Evolutionary conservation across 2,329 filamentous ascomycete species (phyloP).

Genomic region (Phyllosticta paracitricarpa): DNA sequence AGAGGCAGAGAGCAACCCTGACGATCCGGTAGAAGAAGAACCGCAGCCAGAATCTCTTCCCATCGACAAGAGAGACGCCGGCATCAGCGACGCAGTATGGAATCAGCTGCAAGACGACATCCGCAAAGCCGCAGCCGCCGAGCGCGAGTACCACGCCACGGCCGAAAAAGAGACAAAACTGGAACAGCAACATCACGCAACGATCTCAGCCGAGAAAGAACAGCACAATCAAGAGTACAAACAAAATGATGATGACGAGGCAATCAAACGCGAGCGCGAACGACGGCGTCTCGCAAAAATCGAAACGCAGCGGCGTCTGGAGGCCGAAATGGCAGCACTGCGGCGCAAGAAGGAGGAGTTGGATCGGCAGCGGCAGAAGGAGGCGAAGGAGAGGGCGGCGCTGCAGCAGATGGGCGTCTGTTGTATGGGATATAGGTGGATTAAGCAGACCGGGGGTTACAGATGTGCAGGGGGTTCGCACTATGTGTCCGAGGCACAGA

Average conservation of each 20-base stretch:
- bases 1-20: conserved; percentile 3
- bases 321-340: conserved; percentile 30
- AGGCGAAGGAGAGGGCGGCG: conserved; percentile 33
- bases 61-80: background rate
- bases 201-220: no score
- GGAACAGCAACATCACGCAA: conserved; percentile 7
- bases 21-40: background rate
- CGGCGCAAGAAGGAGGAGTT: conserved; percentile 29
- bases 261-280: conserved; percentile 10
- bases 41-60: background rate
- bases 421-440: conserved; percentile 49
- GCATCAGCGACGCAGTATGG: conserved; percentile 2
- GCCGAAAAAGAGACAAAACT: conserved; percentile 9
- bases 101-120: conserved; percentile 2
- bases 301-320: conserved; percentile 15
- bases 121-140: background rate
- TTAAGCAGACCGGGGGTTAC: conserved; percentile 49
- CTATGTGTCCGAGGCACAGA: conserved; percentile 35
- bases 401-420: conserved; percentile 48
- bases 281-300: conserved; percentile 15
- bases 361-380: conserved; percentile 29
- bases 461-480: conserved; percentile 54
- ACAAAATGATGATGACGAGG: background rate
- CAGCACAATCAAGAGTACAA: no score
- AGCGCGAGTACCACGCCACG: conserved; percentile 4